phyloP scores from a whole-genome alignment of 2,329 filamentous ascomycete species.

The Phaeosphaeriaceae sp. region DNA sequence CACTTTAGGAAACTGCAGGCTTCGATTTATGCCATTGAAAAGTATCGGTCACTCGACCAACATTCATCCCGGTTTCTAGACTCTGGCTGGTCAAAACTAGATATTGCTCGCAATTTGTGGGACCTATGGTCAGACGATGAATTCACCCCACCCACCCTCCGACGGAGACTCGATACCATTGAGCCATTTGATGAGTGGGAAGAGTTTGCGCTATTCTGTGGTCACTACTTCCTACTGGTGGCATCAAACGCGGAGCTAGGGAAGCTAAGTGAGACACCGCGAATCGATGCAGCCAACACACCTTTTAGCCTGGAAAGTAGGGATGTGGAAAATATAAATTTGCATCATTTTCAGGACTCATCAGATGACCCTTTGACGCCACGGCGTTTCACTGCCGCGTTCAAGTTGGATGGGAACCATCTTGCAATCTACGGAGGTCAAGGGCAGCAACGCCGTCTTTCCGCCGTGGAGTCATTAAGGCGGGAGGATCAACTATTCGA shows the following conservation, averaged over 20 bases:
- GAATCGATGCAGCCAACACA: conserved; percentile 5
- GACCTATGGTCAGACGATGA: conserved; percentile 75
- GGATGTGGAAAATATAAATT: conserved; percentile 17
- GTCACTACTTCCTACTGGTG: conserved; percentile 81
- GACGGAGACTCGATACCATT: conserved; percentile 68
- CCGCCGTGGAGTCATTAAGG: conserved; percentile 50
- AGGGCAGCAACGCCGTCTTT: conserved; percentile 56
- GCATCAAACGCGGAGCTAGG: conserved; percentile 57
- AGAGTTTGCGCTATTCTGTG: conserved; percentile 83
- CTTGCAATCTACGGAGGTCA: conserved; percentile 54
- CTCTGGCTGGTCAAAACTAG: conserved; percentile 71
- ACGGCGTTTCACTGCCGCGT: conserved; percentile 50
- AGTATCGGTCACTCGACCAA: conserved; percentile 69
- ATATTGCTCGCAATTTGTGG: conserved; percentile 73
- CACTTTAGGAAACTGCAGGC: conserved; percentile 84
- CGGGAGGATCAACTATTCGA: conserved; percentile 29
- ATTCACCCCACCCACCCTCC: conserved; percentile 68
- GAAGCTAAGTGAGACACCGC: conserved; percentile 14
- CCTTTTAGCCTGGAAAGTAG: conserved; percentile 3
- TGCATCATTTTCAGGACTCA: conserved; percentile 19
- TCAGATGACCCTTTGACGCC: conserved; percentile 21
- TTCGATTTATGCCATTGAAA: conserved; percentile 74
- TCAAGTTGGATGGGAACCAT: conserved; percentile 35
- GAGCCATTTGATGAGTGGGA: conserved; percentile 98
- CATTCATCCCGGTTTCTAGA: conserved; percentile 72